Evolutionary conservation across 176 grass and related monocot species (phyloP).

Genomic region (Chrysopogon serrulatus): DNA sequence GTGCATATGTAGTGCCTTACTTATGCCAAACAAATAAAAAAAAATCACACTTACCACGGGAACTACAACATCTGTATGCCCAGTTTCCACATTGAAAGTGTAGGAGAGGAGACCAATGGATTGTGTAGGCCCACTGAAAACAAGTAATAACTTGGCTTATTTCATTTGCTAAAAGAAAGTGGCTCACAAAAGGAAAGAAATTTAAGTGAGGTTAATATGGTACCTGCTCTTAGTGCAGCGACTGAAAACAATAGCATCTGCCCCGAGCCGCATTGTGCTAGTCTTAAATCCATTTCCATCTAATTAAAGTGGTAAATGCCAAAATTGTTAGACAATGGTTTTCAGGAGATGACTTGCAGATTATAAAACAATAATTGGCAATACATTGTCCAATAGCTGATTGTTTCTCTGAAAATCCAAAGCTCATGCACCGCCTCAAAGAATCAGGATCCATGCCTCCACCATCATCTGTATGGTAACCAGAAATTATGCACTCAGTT

Average conservation of each 20-base stretch:
- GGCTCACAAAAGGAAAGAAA: neutral
- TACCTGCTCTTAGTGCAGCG: conserved; percentile 53
- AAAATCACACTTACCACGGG: conserved; percentile 37
- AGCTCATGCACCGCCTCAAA: conserved; percentile 77
- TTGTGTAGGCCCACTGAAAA: conserved; percentile 54
- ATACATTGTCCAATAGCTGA: conserved; percentile 78
- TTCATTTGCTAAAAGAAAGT: neutral
- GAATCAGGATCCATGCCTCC: conserved; percentile 87
- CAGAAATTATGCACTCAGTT: neutral
- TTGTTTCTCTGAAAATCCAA: conserved; percentile 86
- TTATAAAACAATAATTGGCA: conserved; percentile 1
- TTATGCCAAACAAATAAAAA: neutral
- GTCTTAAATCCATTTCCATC: conserved; percentile 97
- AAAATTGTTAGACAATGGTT: neutral
- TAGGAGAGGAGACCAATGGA: conserved; percentile 83
- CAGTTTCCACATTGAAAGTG: conserved; percentile 57
- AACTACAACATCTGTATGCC: conserved; percentile 58
- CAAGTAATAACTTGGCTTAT: neutral
- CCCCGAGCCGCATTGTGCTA: conserved; percentile 83
- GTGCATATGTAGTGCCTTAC: neutral
- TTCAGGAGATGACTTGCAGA: neutral
- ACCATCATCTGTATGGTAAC: conserved; percentile 59
- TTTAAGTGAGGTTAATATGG: neutral
- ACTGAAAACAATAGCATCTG: conserved; percentile 82
- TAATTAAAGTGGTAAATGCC: neutral